Evolutionary conservation across 306 rosid species (phyloP), one percentile per base, ranked within the genome.

Genomic region (Boehmeria nivea): DNA sequence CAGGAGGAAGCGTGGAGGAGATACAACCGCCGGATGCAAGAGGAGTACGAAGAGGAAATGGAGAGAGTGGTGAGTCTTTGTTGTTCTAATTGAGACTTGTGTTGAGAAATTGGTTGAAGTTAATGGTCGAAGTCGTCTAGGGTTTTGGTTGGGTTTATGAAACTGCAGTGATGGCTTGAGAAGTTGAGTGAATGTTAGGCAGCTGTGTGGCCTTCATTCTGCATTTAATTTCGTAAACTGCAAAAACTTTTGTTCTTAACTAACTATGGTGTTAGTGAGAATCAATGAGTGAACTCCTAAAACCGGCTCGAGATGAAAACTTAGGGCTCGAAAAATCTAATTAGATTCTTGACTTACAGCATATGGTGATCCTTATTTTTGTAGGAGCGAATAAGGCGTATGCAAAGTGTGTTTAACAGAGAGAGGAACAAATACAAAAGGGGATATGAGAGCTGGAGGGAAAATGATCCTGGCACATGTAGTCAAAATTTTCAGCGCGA

Each of bases 361-460:
- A n/a, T n/a, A n/a, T n/a, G n/a, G n/a, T n/a, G n/a, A n/a, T 47
- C 50, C 25, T 66, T 27, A 21, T 60, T 25, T 57, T 39, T 76
- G 61, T 54, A 93, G 99, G 99, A 93, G 57, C 86, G 99, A 21
- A 84, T 93, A 72, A 83, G 99, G 76, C 99, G 95, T 6, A 93
- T 93, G 96, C 99, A 93, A 74, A 93, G 76, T 31, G 96, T 93
- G 67, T 93, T 93, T 64, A 87, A 93, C 63, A 83, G 99, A 80
- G 99, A 93, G 83, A 93, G 96, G 74, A 83, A 72, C 68, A 93
- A 85, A 61, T 68, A 69, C 79, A 85, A 64, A 72, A 75, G 84
- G 68, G 43, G 82, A 64, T 93, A 81, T 0, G 94, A 93, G 66
- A 87, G 85, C 76, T 93, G 99, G 99, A 81, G 73, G 75, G 95